A percentile compares a stretch with the other conserved stretches of the same genome.
Conservation (phyloP, 2,329 filamentous ascomycete genomes). For the Paecilomyces sp. region DNA sequence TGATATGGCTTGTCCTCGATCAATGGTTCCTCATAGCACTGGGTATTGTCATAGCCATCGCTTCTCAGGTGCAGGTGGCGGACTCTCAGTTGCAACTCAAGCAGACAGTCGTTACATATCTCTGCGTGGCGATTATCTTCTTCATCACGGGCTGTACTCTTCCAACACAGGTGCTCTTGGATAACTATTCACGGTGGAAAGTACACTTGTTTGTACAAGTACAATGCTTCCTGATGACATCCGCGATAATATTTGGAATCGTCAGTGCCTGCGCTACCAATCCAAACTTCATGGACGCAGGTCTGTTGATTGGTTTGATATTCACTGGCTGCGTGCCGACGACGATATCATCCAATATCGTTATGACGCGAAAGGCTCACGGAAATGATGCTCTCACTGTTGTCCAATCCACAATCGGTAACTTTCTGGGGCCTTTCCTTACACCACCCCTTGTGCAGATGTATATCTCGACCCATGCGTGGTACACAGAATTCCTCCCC, state of each 20-base stretch:
- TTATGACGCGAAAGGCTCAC: slow-evolving; percentile 58
- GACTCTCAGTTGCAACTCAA: slow-evolving; percentile 40
- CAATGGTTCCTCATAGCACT: slow-evolving; percentile 57
- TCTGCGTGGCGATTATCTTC: slow-evolving; percentile 58
- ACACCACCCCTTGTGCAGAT: slow-evolving; percentile 56
- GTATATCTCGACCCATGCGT: slow-evolving; percentile 47
- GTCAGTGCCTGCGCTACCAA: slow-evolving; percentile 41
- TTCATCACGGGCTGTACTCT: slow-evolving; percentile 60
- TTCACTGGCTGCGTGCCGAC: slow-evolving; percentile 57
- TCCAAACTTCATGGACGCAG: slow-evolving; percentile 47
- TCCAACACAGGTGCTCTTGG: slow-evolving; percentile 48
- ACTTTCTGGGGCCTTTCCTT: slow-evolving; percentile 57
- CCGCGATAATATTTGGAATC: slow-evolving; percentile 48
- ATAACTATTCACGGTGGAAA: slow-evolving; percentile 55
- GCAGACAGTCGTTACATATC: slow-evolving; percentile 48
- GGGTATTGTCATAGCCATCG: slow-evolving; percentile 40
- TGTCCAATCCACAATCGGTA: slow-evolving; percentile 59
- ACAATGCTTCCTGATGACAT: slow-evolving; percentile 56
- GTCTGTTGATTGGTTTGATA: slow-evolving; percentile 56
- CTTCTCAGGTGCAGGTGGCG: slow-evolving; percentile 48
- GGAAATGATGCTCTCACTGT: slow-evolving; percentile 55
- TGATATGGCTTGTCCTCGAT: slow-evolving; percentile 17
- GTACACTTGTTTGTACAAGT: slow-evolving; percentile 57
- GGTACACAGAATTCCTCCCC: slow-evolving; percentile 47
- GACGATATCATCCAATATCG: slow-evolving; percentile 59